These are phyloP conservation scores for Saturnispora sekii DNA, from an alignment of 805 yeast genomes.

Conservation along the genomic window DNA sequence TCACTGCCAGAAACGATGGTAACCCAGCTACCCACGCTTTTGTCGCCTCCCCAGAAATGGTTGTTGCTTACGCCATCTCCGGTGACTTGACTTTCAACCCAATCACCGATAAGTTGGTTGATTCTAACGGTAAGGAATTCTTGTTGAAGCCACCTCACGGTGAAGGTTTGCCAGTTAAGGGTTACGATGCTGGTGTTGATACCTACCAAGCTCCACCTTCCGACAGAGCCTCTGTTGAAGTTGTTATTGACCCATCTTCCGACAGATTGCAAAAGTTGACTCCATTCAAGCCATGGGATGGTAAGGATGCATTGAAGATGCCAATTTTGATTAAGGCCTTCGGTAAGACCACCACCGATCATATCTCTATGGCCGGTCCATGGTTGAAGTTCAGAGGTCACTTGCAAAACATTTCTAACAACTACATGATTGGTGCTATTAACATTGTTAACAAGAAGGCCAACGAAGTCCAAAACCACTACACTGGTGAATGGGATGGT, in stretches of 20 bases:
- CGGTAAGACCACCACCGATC: conserved; percentile 99
- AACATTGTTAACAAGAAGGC: conserved; percentile 95
- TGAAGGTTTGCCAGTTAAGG: conserved; percentile 70
- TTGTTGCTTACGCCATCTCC: conserved; percentile 92
- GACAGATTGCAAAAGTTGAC: conserved; percentile 93
- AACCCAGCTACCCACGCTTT: conserved; percentile 96
- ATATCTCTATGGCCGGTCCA: conserved; percentile 99
- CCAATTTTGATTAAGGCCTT: conserved; percentile 93
- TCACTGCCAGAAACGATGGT: conserved; percentile 97
- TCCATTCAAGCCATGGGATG: conserved; percentile 95
- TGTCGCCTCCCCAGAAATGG: conserved; percentile 97
- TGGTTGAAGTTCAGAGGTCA: conserved; percentile 99
- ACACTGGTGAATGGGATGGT: conserved; percentile 87
- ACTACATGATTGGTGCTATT: conserved; percentile 99
- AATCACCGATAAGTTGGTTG: conserved; percentile 68
- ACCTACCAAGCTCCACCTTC: conserved; percentile 96
- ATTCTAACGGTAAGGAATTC: conserved; percentile 62
- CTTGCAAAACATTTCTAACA: conserved; percentile 95
- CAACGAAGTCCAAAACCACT: conserved; percentile 78
- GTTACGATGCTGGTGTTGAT: conserved; percentile 57
- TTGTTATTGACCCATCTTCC: conserved; percentile 75
- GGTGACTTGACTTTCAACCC: conserved; percentile 94
- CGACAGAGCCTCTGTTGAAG: conserved; percentile 67
- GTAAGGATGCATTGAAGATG: conserved; percentile 80
- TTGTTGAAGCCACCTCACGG: conserved; percentile 74